phyloP scores from a whole-genome alignment of 2,329 filamentous ascomycete genomes.

The Neofusicoccum kwambonambiense region DNA sequence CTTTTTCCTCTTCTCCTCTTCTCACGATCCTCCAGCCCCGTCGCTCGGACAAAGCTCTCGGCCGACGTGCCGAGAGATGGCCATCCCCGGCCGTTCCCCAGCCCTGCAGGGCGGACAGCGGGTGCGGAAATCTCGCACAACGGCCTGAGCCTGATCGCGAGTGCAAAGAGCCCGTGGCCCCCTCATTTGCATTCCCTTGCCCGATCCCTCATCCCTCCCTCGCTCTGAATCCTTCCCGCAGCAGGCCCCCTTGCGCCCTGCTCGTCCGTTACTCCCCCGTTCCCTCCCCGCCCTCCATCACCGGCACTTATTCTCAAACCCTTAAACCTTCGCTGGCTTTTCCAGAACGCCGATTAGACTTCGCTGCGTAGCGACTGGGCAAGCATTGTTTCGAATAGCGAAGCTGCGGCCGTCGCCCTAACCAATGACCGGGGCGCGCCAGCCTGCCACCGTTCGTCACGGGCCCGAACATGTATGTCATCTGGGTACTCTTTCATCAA shows the following conservation, averaged over 20 bases:
- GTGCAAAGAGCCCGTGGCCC: not conserved
- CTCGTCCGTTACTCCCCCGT: not conserved
- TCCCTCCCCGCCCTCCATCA: not conserved
- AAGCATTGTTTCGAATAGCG: not conserved
- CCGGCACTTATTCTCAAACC: not conserved
- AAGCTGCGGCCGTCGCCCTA: not conserved
- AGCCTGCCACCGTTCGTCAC: not conserved
- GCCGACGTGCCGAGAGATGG: slow-evolving; percentile 9
- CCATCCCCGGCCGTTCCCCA: not conserved
- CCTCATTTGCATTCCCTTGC: not conserved
- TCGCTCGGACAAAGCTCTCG: slow-evolving; percentile 11
- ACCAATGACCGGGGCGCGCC: not conserved
- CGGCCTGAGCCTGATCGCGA: not conserved
- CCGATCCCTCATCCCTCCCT: not conserved
- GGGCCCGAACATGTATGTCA: too few species aligned
- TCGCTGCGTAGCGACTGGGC: not conserved
- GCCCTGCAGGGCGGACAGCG: not conserved
- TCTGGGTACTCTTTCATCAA: too few species aligned
- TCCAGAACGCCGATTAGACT: not conserved
- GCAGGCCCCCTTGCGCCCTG: not conserved
- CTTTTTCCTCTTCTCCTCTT: not conserved
- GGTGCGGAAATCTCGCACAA: slow-evolving; percentile 4
- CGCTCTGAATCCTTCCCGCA: slow-evolving; percentile 11
- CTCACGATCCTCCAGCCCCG: not conserved
- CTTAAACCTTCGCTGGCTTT: slow-evolving; percentile 1